Conservation (phyloP, 2,329 filamentous ascomycete genomes). For the Fusarium odoratissimum region DNA sequence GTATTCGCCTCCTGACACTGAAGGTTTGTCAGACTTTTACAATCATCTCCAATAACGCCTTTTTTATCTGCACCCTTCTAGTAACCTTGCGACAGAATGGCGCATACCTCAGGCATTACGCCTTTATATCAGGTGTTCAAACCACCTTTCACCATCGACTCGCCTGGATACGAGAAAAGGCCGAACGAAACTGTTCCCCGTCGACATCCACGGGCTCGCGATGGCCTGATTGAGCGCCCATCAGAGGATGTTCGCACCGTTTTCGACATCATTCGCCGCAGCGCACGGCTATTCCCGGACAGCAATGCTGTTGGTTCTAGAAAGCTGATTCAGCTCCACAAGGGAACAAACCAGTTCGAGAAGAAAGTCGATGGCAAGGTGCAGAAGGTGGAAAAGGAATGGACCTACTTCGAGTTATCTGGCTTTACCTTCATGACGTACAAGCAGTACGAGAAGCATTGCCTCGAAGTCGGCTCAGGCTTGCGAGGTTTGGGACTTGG, state of each 20-base stretch:
- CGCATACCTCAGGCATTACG: constrained; percentile 51
- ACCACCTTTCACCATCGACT: constrained; percentile 80
- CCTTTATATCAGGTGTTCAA: constrained; percentile 71
- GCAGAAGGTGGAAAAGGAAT: constrained; percentile 85
- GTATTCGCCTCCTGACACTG: no score
- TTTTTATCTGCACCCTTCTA: neutral
- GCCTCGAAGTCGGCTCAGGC: constrained; percentile 76
- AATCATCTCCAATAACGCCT: neutral
- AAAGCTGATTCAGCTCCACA: constrained; percentile 79
- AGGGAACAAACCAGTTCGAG: constrained; percentile 86
- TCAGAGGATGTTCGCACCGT: constrained; percentile 77
- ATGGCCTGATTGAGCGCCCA: constrained; percentile 74
- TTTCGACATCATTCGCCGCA: constrained; percentile 80
- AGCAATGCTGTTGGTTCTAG: constrained; percentile 75
- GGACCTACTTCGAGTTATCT: constrained; percentile 87
- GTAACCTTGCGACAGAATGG: neutral
- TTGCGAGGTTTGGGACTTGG: constrained; percentile 78
- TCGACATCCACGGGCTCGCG: constrained; percentile 75
- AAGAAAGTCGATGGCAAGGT: constrained; percentile 85
- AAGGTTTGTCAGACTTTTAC: no score
- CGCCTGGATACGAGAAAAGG: constrained; percentile 71
- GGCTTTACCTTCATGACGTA: constrained; percentile 81
- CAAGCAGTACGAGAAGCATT: constrained; percentile 78
- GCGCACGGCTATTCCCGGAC: constrained; percentile 70
- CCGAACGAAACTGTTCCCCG: constrained; percentile 86